Conservation (phyloP, 495 filamentous ascomycete species). For the Cladorrhinum samala region DNA sequence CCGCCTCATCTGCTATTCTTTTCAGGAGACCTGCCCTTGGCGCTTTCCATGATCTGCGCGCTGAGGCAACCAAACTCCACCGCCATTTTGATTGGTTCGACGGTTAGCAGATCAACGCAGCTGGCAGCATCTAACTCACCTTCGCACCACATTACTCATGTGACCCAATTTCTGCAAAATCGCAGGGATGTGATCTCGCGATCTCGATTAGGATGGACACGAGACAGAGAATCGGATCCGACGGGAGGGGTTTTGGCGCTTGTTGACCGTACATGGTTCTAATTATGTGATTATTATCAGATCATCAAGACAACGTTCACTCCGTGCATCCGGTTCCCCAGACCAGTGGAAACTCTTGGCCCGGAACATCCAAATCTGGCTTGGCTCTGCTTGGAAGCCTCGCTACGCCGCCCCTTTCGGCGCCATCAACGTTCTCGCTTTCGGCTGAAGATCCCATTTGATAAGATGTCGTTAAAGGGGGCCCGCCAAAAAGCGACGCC, state of each 20-base stretch:
- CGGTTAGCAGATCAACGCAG: background rate
- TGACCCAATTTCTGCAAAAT: background rate
- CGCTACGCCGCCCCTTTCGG: background rate
- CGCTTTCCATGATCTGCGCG: slow-evolving; percentile 17
- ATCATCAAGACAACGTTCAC: slow-evolving; percentile 5
- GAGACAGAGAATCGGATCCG: too few species aligned
- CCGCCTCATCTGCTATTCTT: background rate
- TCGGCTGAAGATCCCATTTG: slow-evolving; percentile 13
- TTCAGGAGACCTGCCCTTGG: slow-evolving; percentile 13
- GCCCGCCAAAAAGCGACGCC: slow-evolving; percentile 12
- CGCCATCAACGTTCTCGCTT: background rate
- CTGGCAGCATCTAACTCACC: background rate
- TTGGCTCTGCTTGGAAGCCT: too few species aligned
- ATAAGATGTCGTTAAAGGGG: background rate
- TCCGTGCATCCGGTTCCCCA: too few species aligned
- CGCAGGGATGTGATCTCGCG: background rate
- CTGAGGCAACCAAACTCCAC: slow-evolving; percentile 1
- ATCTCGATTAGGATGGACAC: too few species aligned
- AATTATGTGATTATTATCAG: slow-evolving; percentile 4
- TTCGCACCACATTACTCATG: background rate
- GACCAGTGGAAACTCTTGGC: background rate
- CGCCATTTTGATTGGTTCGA: slow-evolving; percentile 9
- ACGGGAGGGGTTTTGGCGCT: background rate
- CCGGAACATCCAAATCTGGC: too few species aligned
- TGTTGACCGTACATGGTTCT: slow-evolving; percentile 1